Evolutionary conservation across 352 stramenopile species (phyloP).

Genomic region (Elongisporangium undulatum): DNA sequence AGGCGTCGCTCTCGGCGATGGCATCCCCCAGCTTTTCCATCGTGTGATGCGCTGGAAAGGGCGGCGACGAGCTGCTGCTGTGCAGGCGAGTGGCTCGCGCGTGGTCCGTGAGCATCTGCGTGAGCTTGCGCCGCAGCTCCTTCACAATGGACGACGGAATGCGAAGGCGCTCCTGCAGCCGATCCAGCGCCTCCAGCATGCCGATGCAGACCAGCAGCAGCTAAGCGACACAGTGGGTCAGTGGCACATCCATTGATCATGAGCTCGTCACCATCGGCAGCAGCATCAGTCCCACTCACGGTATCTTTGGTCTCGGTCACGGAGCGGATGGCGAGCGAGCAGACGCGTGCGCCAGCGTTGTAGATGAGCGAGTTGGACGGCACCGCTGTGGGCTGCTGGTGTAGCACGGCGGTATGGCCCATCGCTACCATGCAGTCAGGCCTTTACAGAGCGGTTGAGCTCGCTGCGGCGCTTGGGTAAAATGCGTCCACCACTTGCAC

Average conservation of each 20-base stretch:
- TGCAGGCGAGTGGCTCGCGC: not conserved
- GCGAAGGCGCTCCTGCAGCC: slow-evolving; percentile 64
- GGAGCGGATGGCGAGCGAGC: slow-evolving; percentile 54
- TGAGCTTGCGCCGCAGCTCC: slow-evolving; percentile 61
- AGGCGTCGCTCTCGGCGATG: slow-evolving; percentile 56
- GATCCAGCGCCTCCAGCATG: slow-evolving; percentile 69
- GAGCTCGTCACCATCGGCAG: too few species aligned
- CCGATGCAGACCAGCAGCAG: slow-evolving; percentile 77
- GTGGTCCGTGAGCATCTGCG: slow-evolving; percentile 42
- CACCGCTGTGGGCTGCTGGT: not conserved
- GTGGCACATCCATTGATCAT: not conserved
- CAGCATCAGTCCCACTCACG: slow-evolving; percentile 20
- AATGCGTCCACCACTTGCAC: not conserved
- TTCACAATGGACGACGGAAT: slow-evolving; percentile 67
- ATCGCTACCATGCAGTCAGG: not conserved
- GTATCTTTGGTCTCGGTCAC: slow-evolving; percentile 72
- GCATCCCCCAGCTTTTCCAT: slow-evolving; percentile 25
- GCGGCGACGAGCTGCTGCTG: not conserved
- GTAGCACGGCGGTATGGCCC: not conserved
- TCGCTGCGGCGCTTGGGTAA: not conserved
- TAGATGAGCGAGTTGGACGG: not conserved
- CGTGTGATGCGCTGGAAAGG: not conserved
- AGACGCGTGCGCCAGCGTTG: slow-evolving; percentile 25
- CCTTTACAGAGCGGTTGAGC: not conserved
- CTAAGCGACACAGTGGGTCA: slow-evolving; percentile 14